A percentile compares a stretch with the other conserved stretches of the same genome.
Conservation (phyloP, 139 green algal species). For the Tetraselmis striata region DNA sequence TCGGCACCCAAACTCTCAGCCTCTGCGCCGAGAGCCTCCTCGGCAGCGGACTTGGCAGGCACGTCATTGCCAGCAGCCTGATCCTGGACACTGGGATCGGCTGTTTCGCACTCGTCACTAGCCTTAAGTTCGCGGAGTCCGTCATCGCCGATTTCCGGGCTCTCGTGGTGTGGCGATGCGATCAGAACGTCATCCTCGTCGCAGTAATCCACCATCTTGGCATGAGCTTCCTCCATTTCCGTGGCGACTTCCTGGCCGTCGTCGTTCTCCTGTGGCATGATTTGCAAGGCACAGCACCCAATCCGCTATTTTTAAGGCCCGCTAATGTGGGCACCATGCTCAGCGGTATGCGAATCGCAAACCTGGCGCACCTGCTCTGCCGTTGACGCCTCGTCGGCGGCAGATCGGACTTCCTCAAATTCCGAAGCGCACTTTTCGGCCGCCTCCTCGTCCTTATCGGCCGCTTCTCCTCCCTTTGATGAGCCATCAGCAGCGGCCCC, state of each 20-base stretch:
- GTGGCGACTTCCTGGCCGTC: neutral
- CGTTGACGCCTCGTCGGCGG: too few species aligned
- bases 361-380: neutral
- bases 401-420: too few species aligned
- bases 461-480: too few species aligned
- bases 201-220: neutral
- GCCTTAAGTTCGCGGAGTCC: neutral
- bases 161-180: neutral
- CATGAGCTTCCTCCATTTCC: neutral
- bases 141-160: neutral
- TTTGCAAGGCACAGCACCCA: too few species aligned
- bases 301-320: neutral
- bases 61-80: too few species aligned
- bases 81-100: too few species aligned
- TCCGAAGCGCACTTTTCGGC: too few species aligned
- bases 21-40: too few species aligned
- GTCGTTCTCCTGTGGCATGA: neutral
- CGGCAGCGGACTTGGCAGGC: too few species aligned
- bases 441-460: too few species aligned
- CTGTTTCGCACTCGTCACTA: too few species aligned
- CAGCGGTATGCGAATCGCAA: neutral
- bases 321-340: neutral
- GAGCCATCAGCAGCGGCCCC: too few species aligned
- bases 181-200: neutral
- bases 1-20: neutral